Conservation (phyloP, 192 early-diverging fungal species). For the Umbelopsis sp. region DNA sequence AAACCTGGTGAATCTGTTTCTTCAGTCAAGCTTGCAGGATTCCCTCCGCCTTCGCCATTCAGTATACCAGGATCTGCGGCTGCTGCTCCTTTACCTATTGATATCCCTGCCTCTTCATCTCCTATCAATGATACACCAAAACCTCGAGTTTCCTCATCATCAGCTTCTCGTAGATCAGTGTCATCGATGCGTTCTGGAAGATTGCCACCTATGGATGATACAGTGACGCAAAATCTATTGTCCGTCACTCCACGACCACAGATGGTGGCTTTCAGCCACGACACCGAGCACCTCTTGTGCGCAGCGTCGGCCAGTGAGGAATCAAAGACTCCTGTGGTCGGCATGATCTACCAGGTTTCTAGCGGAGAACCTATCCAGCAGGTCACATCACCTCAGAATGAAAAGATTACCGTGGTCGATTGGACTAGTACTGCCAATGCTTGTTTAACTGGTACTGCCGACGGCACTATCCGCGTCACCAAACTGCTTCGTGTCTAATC, state of each 20-base stretch:
- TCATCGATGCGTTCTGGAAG: constrained; percentile 21
- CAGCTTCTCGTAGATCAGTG: constrained; percentile 19
- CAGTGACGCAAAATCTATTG: constrained; percentile 30
- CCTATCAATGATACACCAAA: neutral
- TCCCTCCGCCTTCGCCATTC: constrained; percentile 42
- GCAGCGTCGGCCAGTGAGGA: constrained; percentile 27
- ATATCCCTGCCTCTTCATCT: neutral
- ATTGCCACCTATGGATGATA: constrained; percentile 11
- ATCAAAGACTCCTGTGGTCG: constrained; percentile 5
- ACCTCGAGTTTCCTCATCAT: constrained; percentile 18
- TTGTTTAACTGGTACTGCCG: constrained; percentile 50
- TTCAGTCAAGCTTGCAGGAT: constrained; percentile 44
- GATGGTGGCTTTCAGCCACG: constrained; percentile 53
- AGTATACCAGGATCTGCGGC: neutral
- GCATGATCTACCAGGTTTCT: constrained; percentile 51
- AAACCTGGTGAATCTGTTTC: constrained; percentile 49
- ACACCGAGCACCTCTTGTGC: constrained; percentile 57
- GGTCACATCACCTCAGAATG: constrained; percentile 42
- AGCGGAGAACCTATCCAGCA: constrained; percentile 46
- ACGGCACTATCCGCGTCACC: constrained; percentile 58
- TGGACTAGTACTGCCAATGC: constrained; percentile 56
- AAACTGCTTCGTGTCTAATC: constrained; percentile 48
- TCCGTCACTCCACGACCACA: constrained; percentile 42
- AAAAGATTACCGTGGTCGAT: constrained; percentile 51
- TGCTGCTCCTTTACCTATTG: constrained; percentile 19